Base-by-base conservation (phyloP, 2,329 filamentous ascomycete genomes). In the Mycosphaerella arachidis region DNA sequence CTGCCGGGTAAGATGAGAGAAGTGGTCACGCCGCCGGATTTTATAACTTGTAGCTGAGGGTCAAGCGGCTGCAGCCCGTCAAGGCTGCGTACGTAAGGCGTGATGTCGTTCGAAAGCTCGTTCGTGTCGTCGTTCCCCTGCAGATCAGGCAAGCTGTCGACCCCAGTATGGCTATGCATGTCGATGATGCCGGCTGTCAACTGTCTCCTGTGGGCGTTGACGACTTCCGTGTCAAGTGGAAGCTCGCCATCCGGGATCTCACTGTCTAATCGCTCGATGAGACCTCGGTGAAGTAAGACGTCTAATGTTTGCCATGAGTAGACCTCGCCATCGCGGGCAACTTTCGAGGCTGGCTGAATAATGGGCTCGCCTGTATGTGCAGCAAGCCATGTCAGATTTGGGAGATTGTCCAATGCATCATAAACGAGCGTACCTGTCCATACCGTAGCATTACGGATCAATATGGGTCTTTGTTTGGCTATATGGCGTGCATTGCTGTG, bases 11-110 rank as follows among this genome's bases (percentile, higher is more conserved):
- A 77, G 4, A 89, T 76, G 1, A 90, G 77, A 27, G 83, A 86
- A 0, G 86, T 88, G 0, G 87, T 90, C 0, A 90, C 86, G n/a
- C 87, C 87, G 7, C 87, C 87, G 0, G 85, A 88, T 67, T 88
- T 89, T 77, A 90, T 89, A 63, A 86, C 83, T 63, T 86, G 80
- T 10, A 89, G 81, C 66, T 88, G 86, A 13, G 79, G 81, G 67
- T 89, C 87, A 12, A 84, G 76, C 0, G 86, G 83, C 66, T 87
- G 81, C 37, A 90, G 74, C 2, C 80, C 84, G 67, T 90, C 87
- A 48, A 89, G 84, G 8, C 85, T 84, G 20, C 86, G 83, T 6
- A 87, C 85, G 68, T 84, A 90, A 0, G 87, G 87, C 0, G 87
- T 89, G 57, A 87, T 84, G 66, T 88, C 84, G 35, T 76, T 76